Conservation (phyloP, 1,139 yeast species). For the Debaryomycetaceae sp. region DNA sequence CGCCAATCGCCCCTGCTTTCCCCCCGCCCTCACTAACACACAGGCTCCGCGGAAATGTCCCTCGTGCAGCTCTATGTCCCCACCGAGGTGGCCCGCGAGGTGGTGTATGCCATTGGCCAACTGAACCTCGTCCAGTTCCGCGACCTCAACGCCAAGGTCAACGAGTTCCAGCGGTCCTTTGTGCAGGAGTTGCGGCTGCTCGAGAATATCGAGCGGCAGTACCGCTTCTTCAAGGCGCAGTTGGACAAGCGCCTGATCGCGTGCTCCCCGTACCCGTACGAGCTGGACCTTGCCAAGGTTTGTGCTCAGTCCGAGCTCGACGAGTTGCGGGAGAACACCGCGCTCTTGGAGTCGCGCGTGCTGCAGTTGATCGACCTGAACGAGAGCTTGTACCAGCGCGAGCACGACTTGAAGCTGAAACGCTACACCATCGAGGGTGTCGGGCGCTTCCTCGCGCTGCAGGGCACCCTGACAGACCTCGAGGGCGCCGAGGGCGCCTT, state of each 20-base stretch:
- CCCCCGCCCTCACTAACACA: constrained; percentile 12
- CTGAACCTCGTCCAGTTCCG: constrained; percentile 63
- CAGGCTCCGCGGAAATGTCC: constrained; percentile 75
- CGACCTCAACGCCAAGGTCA: constrained; percentile 63
- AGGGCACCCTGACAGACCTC: constrained; percentile 17
- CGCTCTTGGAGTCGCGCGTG: constrained; percentile 43
- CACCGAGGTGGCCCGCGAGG: constrained; percentile 63
- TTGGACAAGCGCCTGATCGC: constrained; percentile 47
- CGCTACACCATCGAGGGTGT: constrained; percentile 52
- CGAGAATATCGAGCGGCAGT: constrained; percentile 67
- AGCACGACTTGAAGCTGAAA: constrained; percentile 35
- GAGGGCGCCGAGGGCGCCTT: constrained; percentile 20
- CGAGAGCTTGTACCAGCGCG: constrained; percentile 29
- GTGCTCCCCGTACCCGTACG: constrained; percentile 39
- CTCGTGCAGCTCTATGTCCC: constrained; percentile 71
- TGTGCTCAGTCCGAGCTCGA: constrained; percentile 67
- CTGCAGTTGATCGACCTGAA: constrained; percentile 36
- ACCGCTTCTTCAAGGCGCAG: constrained; percentile 46
- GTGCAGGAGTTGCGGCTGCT: constrained; percentile 63
- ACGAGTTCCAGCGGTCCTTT: constrained; percentile 69
- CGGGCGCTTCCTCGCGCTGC: constrained; percentile 55
- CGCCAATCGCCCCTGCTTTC: not conserved
- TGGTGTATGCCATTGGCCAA: constrained; percentile 61
- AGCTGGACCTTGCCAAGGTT: constrained; percentile 34
- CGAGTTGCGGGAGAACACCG: constrained; percentile 65